phyloP scores from a whole-genome alignment of 73 alveolate species.

The Tetrahymena borealis region DNA sequence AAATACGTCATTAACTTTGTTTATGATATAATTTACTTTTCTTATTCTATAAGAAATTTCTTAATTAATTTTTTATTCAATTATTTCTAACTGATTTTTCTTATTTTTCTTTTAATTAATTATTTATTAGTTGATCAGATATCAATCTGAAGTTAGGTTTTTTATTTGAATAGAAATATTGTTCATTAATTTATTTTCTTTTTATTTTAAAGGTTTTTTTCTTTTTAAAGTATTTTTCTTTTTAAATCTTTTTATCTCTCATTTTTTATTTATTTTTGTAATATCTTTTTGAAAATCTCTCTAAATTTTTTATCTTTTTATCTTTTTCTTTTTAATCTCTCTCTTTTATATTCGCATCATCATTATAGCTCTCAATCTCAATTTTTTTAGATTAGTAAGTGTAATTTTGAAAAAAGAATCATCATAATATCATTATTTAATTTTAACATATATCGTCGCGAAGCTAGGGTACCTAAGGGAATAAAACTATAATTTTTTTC shows the following conservation, averaged over 20 bases:
- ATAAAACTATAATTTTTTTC: background rate
- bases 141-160: no score
- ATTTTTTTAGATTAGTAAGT: background rate
- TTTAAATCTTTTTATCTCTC: background rate
- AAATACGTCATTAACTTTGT: no score
- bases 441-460: background rate
- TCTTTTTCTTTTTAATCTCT: background rate
- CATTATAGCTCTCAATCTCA: conserved; percentile 3
- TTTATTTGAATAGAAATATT: no score
- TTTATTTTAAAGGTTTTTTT: no score
- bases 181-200: no score
- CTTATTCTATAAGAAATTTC: no score
- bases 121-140: no score
- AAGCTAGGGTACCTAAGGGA: background rate
- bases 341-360: background rate
- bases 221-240: background rate
- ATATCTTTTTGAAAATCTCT: background rate
- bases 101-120: no score
- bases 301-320: background rate
- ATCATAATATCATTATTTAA: background rate
- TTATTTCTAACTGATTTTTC: no score
- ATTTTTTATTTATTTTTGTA: background rate
- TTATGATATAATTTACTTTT: no score
- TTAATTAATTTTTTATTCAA: no score
- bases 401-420: background rate